A percentile compares a stretch with the other conserved stretches of the same genome.
phyloP scores from a whole-genome alignment of 2,329 filamentous ascomycete genomes.

The Thyridium curvatum region DNA sequence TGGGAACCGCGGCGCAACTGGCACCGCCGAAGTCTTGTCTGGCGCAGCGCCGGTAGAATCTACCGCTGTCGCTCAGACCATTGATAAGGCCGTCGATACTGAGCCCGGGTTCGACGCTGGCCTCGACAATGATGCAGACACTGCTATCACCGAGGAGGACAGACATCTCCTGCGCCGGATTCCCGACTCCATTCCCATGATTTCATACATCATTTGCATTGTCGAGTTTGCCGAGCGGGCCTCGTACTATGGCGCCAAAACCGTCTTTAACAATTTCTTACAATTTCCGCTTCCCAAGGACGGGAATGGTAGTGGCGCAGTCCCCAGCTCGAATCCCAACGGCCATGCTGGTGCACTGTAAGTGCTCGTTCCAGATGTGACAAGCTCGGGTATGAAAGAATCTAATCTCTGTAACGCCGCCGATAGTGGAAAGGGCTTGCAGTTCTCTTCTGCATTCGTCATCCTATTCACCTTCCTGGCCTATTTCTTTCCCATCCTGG shows the following conservation, averaged over 20 bases:
- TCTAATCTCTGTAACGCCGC: no score
- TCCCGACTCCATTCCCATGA: slow-evolving; percentile 32
- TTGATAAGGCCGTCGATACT: background rate
- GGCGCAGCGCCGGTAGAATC: slow-evolving; percentile 2
- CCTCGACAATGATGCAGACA: slow-evolving; percentile 12
- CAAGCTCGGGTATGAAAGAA: no score
- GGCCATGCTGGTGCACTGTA: slow-evolving; percentile 40
- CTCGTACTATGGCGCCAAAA: slow-evolving; percentile 44
- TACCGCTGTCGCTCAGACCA: background rate
- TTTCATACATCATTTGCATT: slow-evolving; percentile 39
- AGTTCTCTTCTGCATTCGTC: slow-evolving; percentile 36
- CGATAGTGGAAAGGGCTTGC: slow-evolving; percentile 10
- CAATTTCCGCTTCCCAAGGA: slow-evolving; percentile 43
- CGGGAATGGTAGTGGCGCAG: slow-evolving; percentile 24
- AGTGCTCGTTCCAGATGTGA: background rate
- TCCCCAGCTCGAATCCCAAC: slow-evolving; percentile 20
- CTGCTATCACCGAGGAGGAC: slow-evolving; percentile 40
- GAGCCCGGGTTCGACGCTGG: background rate
- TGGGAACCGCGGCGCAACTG: background rate
- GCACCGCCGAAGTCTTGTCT: slow-evolving; percentile 3
- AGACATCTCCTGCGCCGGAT: slow-evolving; percentile 35
- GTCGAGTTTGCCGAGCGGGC: slow-evolving; percentile 46
- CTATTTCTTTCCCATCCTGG: slow-evolving; percentile 41
- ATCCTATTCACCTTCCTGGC: slow-evolving; percentile 41
- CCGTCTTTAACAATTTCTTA: slow-evolving; percentile 49